phyloP scores from a whole-genome alignment of 2,329 filamentous ascomycete genomes.

The Lojkania enalia region DNA sequence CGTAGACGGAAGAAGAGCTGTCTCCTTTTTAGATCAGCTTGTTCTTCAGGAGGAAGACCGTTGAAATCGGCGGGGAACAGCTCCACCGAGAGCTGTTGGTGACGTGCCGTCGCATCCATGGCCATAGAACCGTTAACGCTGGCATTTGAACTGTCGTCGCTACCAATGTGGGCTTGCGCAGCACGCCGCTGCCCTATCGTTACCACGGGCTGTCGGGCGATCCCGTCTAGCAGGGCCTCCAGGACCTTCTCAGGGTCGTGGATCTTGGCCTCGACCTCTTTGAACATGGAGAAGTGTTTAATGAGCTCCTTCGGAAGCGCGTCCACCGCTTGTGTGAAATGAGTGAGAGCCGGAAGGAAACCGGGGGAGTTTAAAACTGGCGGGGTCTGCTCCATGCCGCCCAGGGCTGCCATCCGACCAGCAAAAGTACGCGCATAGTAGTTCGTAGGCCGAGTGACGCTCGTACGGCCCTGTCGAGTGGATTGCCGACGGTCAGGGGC shows the following conservation, averaged over 20 bases:
- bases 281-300: slow-evolving; percentile 91
- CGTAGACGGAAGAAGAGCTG: slow-evolving; percentile 79
- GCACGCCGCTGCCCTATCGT: slow-evolving; percentile 34
- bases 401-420: slow-evolving; percentile 37
- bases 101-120: slow-evolving; percentile 21
- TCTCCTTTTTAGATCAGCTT: slow-evolving; percentile 66
- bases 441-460: slow-evolving; percentile 51
- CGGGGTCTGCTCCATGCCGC: slow-evolving; percentile 44
- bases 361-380: slow-evolving; percentile 46
- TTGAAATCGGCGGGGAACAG: slow-evolving; percentile 30
- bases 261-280: slow-evolving; percentile 97
- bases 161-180: slow-evolving; percentile 34
- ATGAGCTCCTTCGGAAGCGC: slow-evolving; percentile 94
- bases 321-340: slow-evolving; percentile 89
- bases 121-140: slow-evolving; percentile 43
- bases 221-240: slow-evolving; percentile 71
- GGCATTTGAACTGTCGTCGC: slow-evolving; percentile 45
- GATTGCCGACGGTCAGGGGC: slow-evolving; percentile 42
- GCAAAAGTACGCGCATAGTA: slow-evolving; percentile 56
- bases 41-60: slow-evolving; percentile 37
- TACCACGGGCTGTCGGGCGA: slow-evolving; percentile 54
- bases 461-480: slow-evolving; percentile 52
- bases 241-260: slow-evolving; percentile 84
- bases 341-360: slow-evolving; percentile 68
- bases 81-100: slow-evolving; percentile 25